Evolutionary conservation across 768 basidiomycete genomes (phyloP).

Genomic region (Kwoniella bestiolae): DNA sequence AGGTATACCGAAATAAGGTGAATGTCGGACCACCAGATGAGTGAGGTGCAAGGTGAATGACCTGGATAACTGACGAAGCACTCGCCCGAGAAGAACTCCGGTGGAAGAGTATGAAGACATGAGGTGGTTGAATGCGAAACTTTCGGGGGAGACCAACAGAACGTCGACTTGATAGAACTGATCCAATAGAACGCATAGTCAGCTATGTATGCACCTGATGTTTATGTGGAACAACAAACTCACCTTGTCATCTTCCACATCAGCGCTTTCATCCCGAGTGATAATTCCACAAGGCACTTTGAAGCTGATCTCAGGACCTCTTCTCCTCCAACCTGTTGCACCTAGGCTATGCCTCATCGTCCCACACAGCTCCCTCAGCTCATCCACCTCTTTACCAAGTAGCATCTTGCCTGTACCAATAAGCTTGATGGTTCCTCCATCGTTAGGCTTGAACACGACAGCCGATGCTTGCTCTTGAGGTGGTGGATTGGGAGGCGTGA

Average conservation of each 20-base stretch:
- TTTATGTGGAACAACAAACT: no score
- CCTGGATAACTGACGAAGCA: conserved; percentile 26
- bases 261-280: neutral
- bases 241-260: conserved; percentile 16
- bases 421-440: conserved; percentile 4
- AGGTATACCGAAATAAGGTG: conserved; percentile 35
- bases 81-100: conserved; percentile 28
- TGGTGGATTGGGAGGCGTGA: conserved; percentile 1
- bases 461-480: neutral
- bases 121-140: conserved; percentile 26
- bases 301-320: conserved; percentile 28
- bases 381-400: conserved; percentile 7
- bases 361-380: conserved; percentile 13
- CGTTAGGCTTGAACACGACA: neutral
- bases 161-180: conserved; percentile 49
- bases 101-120: conserved; percentile 30
- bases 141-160: conserved; percentile 24
- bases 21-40: conserved; percentile 32
- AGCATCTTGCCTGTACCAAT: conserved; percentile 18
- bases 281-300: conserved; percentile 25
- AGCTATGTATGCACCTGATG: no score
- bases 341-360: conserved; percentile 1
- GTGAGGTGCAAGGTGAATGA: conserved; percentile 32
- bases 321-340: conserved; percentile 29
- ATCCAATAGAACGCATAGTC: neutral